Evolutionary conservation across 2,329 filamentous ascomycete species (phyloP).

Genomic region (Dothistroma pini): DNA sequence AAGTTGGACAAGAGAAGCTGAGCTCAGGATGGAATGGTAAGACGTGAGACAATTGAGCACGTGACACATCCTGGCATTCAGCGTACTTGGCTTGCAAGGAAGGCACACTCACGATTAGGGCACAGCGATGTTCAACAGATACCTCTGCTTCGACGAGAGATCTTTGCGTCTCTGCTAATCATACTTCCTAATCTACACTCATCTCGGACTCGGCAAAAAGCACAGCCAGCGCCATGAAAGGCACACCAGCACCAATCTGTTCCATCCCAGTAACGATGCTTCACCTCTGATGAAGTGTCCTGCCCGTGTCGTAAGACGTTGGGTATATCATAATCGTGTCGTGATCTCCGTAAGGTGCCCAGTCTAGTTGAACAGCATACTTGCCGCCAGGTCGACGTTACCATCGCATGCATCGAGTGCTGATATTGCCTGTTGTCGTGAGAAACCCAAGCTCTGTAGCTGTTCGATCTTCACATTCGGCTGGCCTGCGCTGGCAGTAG

Average conservation of each 20-base stretch:
- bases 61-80: neutral
- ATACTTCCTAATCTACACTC: neutral
- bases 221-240: neutral
- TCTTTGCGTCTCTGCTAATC: neutral
- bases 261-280: neutral
- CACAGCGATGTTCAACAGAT: neutral
- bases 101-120: neutral
- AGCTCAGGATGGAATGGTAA: neutral
- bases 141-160: neutral
- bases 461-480: slow-evolving; percentile 68
- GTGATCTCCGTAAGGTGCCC: slow-evolving; percentile 38
- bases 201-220: neutral
- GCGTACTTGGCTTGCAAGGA: neutral
- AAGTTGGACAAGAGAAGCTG: neutral
- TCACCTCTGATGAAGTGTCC: neutral
- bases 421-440: slow-evolving; percentile 69
- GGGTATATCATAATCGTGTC: slow-evolving; percentile 6
- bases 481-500: slow-evolving; percentile 32
- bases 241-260: neutral
- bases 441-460: slow-evolving; percentile 73
- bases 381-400: slow-evolving; percentile 84
- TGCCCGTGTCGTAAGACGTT: slow-evolving; percentile 2
- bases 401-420: slow-evolving; percentile 80
- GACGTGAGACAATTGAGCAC: neutral
- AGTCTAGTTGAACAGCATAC: slow-evolving; percentile 52